These are phyloP conservation scores for Drosera capensis DNA, from an alignment of 148 eudicot genomes.

Conservation along the genomic window DNA sequence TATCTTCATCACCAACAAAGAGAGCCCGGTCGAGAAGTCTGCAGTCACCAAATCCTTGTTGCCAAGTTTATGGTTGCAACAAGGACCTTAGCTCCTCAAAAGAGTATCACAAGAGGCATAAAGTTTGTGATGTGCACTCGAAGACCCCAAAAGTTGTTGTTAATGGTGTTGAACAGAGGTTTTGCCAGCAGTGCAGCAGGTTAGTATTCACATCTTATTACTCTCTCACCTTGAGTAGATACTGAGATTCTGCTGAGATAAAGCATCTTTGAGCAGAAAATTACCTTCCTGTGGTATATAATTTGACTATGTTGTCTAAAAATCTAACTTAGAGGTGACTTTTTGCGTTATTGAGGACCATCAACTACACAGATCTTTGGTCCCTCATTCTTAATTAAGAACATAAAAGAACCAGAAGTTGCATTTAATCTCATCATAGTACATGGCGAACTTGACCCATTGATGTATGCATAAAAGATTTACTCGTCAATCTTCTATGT, in stretches of 20 bases:
- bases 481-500: too few relatives aligned
- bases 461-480: too few relatives aligned
- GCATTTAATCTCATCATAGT: too few relatives aligned
- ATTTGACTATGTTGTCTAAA: too few relatives aligned
- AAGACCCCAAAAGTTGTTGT: conserved; percentile 70
- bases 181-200: conserved; percentile 99
- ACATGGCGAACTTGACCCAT: too few relatives aligned
- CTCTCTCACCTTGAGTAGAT: neutral
- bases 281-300: too few relatives aligned
- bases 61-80: conserved; percentile 71
- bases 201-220: conserved; percentile 13
- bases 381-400: too few relatives aligned
- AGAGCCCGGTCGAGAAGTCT: conserved; percentile 20
- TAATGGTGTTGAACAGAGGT: conserved; percentile 72
- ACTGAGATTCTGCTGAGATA: neutral
- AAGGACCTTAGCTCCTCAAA: conserved; percentile 61
- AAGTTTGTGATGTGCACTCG: conserved; percentile 82
- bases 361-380: too few relatives aligned
- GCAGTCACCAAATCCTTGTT: conserved; percentile 26
- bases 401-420: too few relatives aligned
- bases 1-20: conserved; percentile 27
- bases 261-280: neutral
- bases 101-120: conserved; percentile 77
- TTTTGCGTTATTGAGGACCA: too few relatives aligned
- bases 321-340: too few relatives aligned